These are phyloP conservation scores for Erigeron canadensis DNA, from an alignment of 129 eudicot species.

Conservation along the genomic window DNA sequence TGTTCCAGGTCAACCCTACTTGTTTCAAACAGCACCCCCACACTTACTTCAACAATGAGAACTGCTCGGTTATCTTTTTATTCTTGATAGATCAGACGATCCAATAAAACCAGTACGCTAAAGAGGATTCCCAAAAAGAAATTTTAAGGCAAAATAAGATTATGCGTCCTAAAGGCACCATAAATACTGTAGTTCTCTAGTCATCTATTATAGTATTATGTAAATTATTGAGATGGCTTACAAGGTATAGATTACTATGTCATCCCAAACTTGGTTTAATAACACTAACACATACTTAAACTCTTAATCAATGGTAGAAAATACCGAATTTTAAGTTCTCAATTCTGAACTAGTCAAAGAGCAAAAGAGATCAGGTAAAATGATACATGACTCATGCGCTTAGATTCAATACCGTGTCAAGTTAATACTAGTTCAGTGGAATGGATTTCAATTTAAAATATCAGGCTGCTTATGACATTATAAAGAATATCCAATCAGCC, in stretches of 20 bases:
- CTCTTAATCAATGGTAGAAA: background rate
- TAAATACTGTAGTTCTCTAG: background rate
- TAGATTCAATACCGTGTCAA: background rate
- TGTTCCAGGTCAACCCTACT: too few species aligned
- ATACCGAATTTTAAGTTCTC: background rate
- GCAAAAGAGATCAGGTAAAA: background rate
- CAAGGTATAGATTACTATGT: too few species aligned
- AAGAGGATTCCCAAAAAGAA: background rate
- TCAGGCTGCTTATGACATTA: background rate
- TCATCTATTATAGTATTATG: background rate
- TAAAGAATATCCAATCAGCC: background rate
- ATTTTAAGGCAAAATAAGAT: background rate
- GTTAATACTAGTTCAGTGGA: background rate
- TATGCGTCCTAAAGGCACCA: constrained; percentile 3
- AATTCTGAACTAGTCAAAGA: background rate
- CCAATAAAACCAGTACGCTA: constrained; percentile 3
- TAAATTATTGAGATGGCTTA: too few species aligned
- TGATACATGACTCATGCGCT: background rate
- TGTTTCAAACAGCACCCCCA: background rate
- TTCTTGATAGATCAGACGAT: constrained; percentile 1
- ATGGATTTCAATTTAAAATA: background rate
- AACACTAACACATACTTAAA: background rate
- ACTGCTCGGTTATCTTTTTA: background rate
- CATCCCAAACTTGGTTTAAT: background rate
- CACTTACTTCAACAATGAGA: background rate